Evolutionary conservation across 1,139 yeast genomes (phyloP).

Genomic region (Pichia terricola): DNA sequence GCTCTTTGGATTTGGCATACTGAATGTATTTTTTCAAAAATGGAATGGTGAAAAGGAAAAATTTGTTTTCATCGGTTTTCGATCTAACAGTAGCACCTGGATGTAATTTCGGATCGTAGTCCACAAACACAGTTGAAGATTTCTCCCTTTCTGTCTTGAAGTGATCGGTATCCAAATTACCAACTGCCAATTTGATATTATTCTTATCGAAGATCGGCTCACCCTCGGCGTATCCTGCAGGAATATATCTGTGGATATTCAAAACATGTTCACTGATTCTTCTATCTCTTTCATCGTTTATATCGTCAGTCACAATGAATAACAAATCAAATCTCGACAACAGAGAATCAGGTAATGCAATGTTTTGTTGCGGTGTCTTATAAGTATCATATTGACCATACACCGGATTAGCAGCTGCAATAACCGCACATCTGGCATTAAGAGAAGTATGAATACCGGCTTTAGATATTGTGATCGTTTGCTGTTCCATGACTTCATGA

Average conservation of each 20-base stretch:
- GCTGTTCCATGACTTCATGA: slow-evolving; percentile 99
- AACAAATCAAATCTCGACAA: slow-evolving; percentile 93
- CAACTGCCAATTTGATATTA: slow-evolving; percentile 68
- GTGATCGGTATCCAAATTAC: slow-evolving; percentile 32
- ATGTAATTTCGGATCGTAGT: slow-evolving; percentile 73
- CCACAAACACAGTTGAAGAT: slow-evolving; percentile 21
- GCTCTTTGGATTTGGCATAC: slow-evolving; percentile 87
- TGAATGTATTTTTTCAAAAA: slow-evolving; percentile 88
- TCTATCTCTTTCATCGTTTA: slow-evolving; percentile 76
- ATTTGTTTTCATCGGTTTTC: slow-evolving; percentile 28
- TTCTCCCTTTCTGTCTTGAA: slow-evolving; percentile 4
- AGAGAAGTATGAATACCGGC: slow-evolving; percentile 97
- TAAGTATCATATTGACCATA: slow-evolving; percentile 95
- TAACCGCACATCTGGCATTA: slow-evolving; percentile 93
- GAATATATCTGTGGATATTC: slow-evolving; percentile 84
- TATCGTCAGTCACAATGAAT: slow-evolving; percentile 94
- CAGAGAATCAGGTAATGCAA: slow-evolving; percentile 93
- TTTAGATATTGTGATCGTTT: slow-evolving; percentile 95
- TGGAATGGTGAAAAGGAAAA: slow-evolving; percentile 67
- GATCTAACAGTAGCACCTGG: slow-evolving; percentile 48
- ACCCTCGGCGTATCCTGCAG: slow-evolving; percentile 88
- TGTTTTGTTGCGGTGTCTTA: slow-evolving; percentile 93
- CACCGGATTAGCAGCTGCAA: slow-evolving; percentile 98
- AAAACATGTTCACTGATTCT: slow-evolving; percentile 89
- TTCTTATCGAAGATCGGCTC: slow-evolving; percentile 82